phyloP scores from a whole-genome alignment of 306 rosid species.

The Ceratonia siliqua region DNA sequence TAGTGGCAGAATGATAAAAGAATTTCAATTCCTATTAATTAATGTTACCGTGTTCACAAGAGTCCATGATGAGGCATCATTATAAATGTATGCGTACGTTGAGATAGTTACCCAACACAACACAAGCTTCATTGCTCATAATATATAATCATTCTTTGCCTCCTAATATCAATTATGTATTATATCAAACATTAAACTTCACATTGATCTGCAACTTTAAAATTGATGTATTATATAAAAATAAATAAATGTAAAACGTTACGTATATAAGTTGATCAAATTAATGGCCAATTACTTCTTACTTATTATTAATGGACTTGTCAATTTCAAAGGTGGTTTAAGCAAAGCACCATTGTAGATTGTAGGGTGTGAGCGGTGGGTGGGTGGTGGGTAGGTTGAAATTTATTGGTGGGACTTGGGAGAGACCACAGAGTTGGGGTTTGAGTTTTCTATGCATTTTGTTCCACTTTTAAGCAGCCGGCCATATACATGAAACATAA shows the following conservation, averaged over 20 bases:
- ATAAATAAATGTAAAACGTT: too few species aligned
- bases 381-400: background rate
- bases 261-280: background rate
- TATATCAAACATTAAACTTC: too few species aligned
- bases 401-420: background rate
- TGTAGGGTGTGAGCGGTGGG: too few species aligned
- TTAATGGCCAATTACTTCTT: background rate
- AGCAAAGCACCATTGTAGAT: background rate
- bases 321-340: background rate
- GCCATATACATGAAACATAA: background rate
- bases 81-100: slow-evolving; percentile 31
- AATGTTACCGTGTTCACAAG: slow-evolving; percentile 17
- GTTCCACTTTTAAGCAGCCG: background rate
- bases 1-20: too few species aligned
- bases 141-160: background rate
- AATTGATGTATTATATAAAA: background rate
- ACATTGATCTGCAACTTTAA: too few species aligned
- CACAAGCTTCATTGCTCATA: background rate
- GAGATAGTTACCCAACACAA: background rate
- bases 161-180: background rate
- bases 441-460: too few species aligned
- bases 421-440: background rate
- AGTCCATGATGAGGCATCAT: slow-evolving; percentile 28
- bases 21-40: too few species aligned
- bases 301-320: background rate